A percentile compares a stretch with the other conserved stretches of the same genome.
phyloP scores from a whole-genome alignment of 495 filamentous ascomycete species.

The Podospora didyma region DNA sequence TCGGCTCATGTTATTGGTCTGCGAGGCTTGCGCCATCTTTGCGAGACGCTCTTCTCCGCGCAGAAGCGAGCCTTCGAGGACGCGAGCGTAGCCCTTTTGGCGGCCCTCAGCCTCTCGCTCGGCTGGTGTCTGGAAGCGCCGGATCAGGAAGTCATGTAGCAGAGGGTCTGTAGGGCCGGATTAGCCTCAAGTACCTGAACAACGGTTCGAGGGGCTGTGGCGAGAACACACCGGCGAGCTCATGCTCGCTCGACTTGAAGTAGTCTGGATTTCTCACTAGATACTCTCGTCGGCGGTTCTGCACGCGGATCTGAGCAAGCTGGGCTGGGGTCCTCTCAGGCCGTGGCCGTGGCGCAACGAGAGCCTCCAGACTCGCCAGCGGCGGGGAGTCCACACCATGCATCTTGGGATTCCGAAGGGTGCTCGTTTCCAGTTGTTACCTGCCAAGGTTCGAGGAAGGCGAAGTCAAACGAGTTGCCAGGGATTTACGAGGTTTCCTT shows the following conservation, averaged over 20 bases:
- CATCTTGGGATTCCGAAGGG: too few relatives aligned
- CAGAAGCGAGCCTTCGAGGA: slow-evolving; percentile 65
- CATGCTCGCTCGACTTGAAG: slow-evolving; percentile 38
- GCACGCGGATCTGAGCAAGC: slow-evolving; percentile 30
- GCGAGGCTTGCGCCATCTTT: slow-evolving; percentile 45
- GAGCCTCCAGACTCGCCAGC: slow-evolving; percentile 7
- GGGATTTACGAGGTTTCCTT: too few relatives aligned
- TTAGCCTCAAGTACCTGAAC: background rate
- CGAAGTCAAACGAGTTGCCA: too few relatives aligned
- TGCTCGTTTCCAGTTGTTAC: too few relatives aligned
- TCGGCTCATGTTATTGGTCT: background rate
- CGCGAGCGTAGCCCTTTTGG: slow-evolving; percentile 67
- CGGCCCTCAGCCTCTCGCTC: slow-evolving; percentile 71
- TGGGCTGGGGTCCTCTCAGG: slow-evolving; percentile 30
- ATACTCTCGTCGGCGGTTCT: slow-evolving; percentile 43
- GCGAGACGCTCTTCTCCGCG: slow-evolving; percentile 71
- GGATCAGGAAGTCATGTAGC: slow-evolving; percentile 74
- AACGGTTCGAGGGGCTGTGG: background rate
- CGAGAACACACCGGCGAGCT: slow-evolving; percentile 34
- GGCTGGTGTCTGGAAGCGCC: slow-evolving; percentile 67
- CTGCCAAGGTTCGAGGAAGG: too few relatives aligned
- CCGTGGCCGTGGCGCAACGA: slow-evolving; percentile 34
- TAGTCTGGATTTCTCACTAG: slow-evolving; percentile 37
- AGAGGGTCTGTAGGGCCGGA: slow-evolving; percentile 55
- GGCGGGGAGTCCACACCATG: slow-evolving; percentile 20